Base-by-base conservation (phyloP, 164 flowering plant species). In the Cinnamomum micranthum region DNA sequence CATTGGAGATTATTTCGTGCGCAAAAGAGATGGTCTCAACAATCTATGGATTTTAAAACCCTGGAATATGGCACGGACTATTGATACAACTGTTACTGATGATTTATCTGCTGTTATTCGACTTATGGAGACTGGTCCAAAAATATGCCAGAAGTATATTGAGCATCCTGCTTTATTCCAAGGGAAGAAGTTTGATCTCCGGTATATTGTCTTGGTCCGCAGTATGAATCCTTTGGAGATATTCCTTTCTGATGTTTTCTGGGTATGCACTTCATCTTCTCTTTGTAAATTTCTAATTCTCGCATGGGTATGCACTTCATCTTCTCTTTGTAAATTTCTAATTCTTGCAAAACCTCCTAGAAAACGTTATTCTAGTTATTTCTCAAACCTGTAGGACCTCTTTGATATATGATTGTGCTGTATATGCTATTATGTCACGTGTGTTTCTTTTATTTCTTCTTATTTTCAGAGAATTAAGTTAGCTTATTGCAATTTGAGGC, bases 41-140 rank as follows among this genome's bases (percentile, higher is more conserved):
- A 96, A 96, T 80, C 80, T 94, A 19, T 96, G 99, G 99, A 96
- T 96, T 74, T 84, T 96, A 72, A 96, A 94, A 79, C 99, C 99
- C 20, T 96, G 99, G 99, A 96, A 96, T 80, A 96, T 96, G 99
- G 99, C 99, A 50, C 84, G 99, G 41, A 96, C 98, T n/a, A 96
- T 94, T 73, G 99, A 96, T 82, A 94, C 99, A 64, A 91, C 93
- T 62, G 87, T 96, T 55, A 90, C 97, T 71, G 85, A 86, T 74
- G 89, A 91, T 81, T 81, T 91, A 77, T 84, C 97, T 78, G 97
- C 97, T 58, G 90, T 96, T 67, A 92, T 96, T 76, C 91, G 99
- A 73, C 91, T 92, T 41, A 96, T 96, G 97, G 99, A 96, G 78
- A 96, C 99, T 69, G 99, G 99, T 69, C 99, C 99, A 62, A 96